Percentiles rank a stretch among this genome's conserved stretches.
These are phyloP conservation scores for Sugiyamaella japonica DNA, from an alignment of 1,139 yeast species.

Conservation along the genomic window DNA sequence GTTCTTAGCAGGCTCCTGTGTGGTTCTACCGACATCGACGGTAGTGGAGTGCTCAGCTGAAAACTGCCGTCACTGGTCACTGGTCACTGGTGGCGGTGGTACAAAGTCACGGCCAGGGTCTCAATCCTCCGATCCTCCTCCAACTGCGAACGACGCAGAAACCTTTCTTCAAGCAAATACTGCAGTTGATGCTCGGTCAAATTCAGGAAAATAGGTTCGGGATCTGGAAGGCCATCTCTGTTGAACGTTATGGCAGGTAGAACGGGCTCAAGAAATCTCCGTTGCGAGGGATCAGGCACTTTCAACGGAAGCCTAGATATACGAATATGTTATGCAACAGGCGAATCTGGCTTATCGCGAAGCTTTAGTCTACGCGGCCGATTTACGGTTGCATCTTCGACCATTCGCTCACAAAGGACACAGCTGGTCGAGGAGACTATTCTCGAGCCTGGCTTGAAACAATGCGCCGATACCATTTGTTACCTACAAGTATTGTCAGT, in stretches of 20 bases:
- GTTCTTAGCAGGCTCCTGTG: too few relatives aligned
- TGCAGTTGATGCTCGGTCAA: constrained; percentile 1
- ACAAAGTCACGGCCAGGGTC: not conserved
- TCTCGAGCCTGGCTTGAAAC: constrained; percentile 59
- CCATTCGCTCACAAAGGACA: constrained; percentile 46
- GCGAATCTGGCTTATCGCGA: constrained; percentile 75
- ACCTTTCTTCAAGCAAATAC: not conserved
- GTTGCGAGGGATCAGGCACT: constrained; percentile 36
- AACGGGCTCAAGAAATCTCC: constrained; percentile 42
- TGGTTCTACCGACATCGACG: too few relatives aligned
- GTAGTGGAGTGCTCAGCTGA: too few relatives aligned
- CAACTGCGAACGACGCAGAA: not conserved
- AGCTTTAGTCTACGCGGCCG: constrained; percentile 69
- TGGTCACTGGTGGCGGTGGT: too few relatives aligned
- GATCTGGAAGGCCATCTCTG: constrained; percentile 83
- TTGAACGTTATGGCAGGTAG: constrained; percentile 70
- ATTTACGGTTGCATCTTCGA: constrained; percentile 53
- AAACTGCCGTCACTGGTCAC: not conserved
- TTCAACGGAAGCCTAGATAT: constrained; percentile 45
- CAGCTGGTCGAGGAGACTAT: constrained; percentile 59
- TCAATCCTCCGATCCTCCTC: not conserved
- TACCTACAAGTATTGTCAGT: too few relatives aligned
- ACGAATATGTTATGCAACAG: constrained; percentile 76
- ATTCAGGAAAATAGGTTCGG: constrained; percentile 49
- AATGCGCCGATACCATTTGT: constrained; percentile 58